phyloP scores from a whole-genome alignment of 225 moss, liverwort and hornwort species.

The Rhytidiadelphus loreus region DNA sequence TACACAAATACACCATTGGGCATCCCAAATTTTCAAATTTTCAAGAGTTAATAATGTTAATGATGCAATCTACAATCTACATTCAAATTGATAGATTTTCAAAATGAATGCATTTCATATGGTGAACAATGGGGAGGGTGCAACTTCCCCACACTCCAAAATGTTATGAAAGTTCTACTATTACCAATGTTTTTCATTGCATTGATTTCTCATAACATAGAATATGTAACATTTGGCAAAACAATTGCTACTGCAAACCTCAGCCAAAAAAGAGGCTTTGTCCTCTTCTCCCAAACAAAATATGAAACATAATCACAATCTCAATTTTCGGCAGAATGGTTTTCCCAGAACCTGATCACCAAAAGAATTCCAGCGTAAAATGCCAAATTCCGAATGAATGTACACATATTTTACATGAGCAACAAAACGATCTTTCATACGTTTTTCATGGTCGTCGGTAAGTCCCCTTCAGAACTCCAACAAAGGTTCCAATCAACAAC shows the following conservation, averaged over 20 bases:
- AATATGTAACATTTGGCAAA: background rate
- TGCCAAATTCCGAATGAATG: too few relatives aligned
- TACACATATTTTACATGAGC: background rate
- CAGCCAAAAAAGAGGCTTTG: background rate
- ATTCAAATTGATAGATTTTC: background rate
- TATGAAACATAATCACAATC: background rate
- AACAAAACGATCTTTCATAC: background rate
- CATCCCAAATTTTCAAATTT: background rate
- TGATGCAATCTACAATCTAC: background rate
- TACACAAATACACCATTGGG: background rate
- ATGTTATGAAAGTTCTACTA: background rate
- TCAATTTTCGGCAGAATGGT: background rate
- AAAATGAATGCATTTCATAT: background rate
- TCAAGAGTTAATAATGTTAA: background rate
- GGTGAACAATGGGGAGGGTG: background rate
- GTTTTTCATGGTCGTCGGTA: background rate
- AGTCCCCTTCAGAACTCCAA: background rate
- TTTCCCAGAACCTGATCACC: background rate
- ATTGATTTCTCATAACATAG: too few relatives aligned
- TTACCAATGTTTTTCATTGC: background rate
- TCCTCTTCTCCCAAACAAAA: background rate
- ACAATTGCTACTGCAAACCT: background rate
- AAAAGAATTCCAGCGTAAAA: background rate
- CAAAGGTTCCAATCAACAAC: background rate
- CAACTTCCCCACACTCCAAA: background rate